phyloP scores from a whole-genome alignment of 2,329 filamentous ascomycete genomes.

The Aspergillus transmontanensis region DNA sequence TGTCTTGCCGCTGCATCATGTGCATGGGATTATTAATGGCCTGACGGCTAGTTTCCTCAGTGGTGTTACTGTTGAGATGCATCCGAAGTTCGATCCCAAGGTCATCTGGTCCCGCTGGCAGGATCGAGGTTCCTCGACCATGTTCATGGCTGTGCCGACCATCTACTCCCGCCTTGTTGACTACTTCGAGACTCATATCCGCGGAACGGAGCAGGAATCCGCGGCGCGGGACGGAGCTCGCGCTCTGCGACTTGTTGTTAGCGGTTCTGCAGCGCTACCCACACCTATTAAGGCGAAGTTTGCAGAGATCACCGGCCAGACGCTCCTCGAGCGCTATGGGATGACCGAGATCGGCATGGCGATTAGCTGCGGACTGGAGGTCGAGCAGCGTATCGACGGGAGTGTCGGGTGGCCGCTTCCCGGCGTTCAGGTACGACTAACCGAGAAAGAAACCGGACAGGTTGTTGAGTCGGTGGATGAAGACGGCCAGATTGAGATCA shows the following conservation, averaged over 20 bases:
- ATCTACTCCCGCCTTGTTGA: constrained; percentile 54
- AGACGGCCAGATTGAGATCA: constrained; percentile 48
- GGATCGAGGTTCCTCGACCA: constrained; percentile 42
- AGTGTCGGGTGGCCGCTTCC: constrained; percentile 53
- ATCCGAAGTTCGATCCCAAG: constrained; percentile 47
- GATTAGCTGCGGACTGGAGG: constrained; percentile 47
- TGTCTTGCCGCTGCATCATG: constrained; percentile 54
- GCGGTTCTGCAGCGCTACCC: constrained; percentile 47
- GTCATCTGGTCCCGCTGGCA: constrained; percentile 53
- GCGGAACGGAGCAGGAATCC: constrained; percentile 36
- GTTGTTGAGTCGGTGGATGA: constrained; percentile 36
- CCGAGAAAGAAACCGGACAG: constrained; percentile 41
- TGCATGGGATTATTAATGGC: constrained; percentile 55
- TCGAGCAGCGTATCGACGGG: constrained; percentile 47
- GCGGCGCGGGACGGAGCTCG: constrained; percentile 36
- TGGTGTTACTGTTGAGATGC: constrained; percentile 53
- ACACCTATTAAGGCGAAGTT: constrained; percentile 46
- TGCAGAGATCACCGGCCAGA: constrained; percentile 44
- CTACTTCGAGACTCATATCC: constrained; percentile 45
- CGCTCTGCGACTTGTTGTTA: constrained; percentile 42
- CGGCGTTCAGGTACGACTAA: constrained; percentile 50
- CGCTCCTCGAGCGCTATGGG: constrained; percentile 52
- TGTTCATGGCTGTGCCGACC: constrained; percentile 57
- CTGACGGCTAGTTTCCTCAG: constrained; percentile 50
- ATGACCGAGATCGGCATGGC: constrained; percentile 56